Evolutionary conservation across 2,329 filamentous ascomycete species (phyloP).

Genomic region (Fusarium sp.): DNA sequence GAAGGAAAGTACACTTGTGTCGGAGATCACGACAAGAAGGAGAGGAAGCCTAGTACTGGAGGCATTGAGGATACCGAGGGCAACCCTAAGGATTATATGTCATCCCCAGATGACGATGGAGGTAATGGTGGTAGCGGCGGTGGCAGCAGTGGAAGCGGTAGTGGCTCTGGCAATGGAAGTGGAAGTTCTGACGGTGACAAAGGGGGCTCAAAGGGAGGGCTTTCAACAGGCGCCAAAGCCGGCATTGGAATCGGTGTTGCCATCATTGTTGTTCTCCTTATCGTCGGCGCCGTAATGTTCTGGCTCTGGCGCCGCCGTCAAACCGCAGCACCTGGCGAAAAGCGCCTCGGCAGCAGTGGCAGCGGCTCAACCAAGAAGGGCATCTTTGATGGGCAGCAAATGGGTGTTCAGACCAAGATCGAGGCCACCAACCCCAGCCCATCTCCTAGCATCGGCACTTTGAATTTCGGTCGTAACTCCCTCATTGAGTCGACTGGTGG

Average conservation of each 20-base stretch:
- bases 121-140: not conserved
- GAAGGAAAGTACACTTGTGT: conserved; percentile 39
- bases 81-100: conserved; percentile 39
- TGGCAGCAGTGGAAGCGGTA: not conserved
- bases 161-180: not conserved
- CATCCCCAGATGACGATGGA: conserved; percentile 11
- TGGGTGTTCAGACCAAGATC: conserved; percentile 43
- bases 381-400: conserved; percentile 34
- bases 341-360: conserved; percentile 34
- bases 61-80: conserved; percentile 43
- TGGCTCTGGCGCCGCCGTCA: conserved; percentile 35
- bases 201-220: conserved; percentile 17
- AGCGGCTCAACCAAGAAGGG: conserved; percentile 25
- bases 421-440: conserved; percentile 40
- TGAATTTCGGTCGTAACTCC: conserved; percentile 42
- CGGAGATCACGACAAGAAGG: conserved; percentile 40
- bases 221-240: conserved; percentile 39
- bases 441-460: conserved; percentile 35
- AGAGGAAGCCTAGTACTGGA: conserved; percentile 40
- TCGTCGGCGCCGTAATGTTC: conserved; percentile 19
- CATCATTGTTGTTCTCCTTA: conserved; percentile 10
- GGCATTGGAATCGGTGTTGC: conserved; percentile 38
- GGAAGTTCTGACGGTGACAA: not conserved
- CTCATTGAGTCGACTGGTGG: conserved; percentile 36
- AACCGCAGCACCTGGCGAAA: not conserved